Evolutionary conservation across 257 asterid genomes (phyloP).

Genomic region (Fraxinus cuspidata): DNA sequence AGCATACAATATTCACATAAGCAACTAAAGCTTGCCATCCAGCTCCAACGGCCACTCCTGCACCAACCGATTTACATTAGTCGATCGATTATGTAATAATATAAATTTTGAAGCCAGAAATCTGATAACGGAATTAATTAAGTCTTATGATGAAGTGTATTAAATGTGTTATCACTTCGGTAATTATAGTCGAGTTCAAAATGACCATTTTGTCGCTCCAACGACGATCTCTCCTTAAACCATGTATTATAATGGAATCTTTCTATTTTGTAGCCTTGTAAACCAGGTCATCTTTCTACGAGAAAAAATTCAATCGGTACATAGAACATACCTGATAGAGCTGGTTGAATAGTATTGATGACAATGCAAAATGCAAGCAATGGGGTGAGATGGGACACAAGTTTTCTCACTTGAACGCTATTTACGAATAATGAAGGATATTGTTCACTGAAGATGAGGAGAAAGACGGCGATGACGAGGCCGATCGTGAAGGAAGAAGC

Average conservation of each 20-base stretch:
- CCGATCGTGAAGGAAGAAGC: conserved; percentile 45
- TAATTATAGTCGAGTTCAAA: too few relatives aligned
- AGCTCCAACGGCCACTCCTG: conserved; percentile 84
- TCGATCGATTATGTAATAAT: too few relatives aligned
- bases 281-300: too few relatives aligned
- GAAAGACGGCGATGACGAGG: conserved; percentile 35
- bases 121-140: too few relatives aligned
- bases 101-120: too few relatives aligned
- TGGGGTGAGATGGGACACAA: conserved; percentile 53
- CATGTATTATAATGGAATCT: too few relatives aligned
- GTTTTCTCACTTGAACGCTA: conserved; percentile 34
- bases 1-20: conserved; percentile 64
- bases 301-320: too few relatives aligned
- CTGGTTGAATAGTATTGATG: conserved; percentile 59
- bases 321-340: conserved; percentile 70
- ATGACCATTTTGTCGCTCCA: too few relatives aligned
- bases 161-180: too few relatives aligned
- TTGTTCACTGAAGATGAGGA: conserved; percentile 44
- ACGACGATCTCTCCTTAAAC: too few relatives aligned
- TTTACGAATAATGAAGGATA: conserved; percentile 57
- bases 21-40: conserved; percentile 90
- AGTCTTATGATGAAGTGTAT: too few relatives aligned
- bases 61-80: neutral
- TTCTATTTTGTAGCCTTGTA: too few relatives aligned
- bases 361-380: conserved; percentile 56